Percentiles rank a stretch among this genome's conserved stretches.
Evolutionary conservation across 495 filamentous ascomycete genomes (phyloP).

Genomic region (Xylaria palmicola): DNA sequence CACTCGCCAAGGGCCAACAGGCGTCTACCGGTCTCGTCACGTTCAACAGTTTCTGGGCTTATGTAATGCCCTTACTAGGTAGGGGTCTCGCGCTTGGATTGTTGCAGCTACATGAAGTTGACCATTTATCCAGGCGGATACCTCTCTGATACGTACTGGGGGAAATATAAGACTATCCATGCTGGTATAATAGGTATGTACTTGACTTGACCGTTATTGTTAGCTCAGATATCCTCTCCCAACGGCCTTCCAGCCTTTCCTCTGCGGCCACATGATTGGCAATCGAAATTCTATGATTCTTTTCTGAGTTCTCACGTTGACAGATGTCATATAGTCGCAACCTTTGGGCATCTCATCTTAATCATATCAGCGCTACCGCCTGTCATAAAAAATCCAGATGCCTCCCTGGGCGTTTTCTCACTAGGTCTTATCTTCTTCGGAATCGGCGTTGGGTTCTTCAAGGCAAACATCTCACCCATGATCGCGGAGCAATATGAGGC

Average conservation of each 20-base stretch:
- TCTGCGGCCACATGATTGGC: neutral
- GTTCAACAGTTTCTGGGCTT: conserved; percentile 77
- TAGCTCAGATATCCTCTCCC: neutral
- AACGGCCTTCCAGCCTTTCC: neutral
- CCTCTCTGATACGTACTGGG: conserved; percentile 69
- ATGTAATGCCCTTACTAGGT: conserved; percentile 64
- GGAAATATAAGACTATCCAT: conserved; percentile 69
- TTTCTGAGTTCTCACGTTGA: neutral
- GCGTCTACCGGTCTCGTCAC: conserved; percentile 62
- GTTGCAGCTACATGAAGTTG: neutral
- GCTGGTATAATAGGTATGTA: conserved; percentile 42
- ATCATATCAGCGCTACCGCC: conserved; percentile 61
- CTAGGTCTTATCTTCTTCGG: conserved; percentile 67
- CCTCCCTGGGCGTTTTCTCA: conserved; percentile 57
- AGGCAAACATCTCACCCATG: conserved; percentile 62
- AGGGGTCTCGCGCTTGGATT: conserved; percentile 3
- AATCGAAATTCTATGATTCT: neutral
- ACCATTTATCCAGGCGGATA: conserved; percentile 53
- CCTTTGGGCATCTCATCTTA: conserved; percentile 66
- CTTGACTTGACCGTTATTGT: neutral
- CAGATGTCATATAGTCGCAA: conserved; percentile 40
- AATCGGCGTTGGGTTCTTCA: conserved; percentile 64
- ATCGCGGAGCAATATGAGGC: conserved; percentile 57
- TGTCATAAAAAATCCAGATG: conserved; percentile 54
- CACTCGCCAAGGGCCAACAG: conserved; percentile 64